Conservation (phyloP, 2,329 filamentous ascomycete species). For the Huntiella savannae region DNA sequence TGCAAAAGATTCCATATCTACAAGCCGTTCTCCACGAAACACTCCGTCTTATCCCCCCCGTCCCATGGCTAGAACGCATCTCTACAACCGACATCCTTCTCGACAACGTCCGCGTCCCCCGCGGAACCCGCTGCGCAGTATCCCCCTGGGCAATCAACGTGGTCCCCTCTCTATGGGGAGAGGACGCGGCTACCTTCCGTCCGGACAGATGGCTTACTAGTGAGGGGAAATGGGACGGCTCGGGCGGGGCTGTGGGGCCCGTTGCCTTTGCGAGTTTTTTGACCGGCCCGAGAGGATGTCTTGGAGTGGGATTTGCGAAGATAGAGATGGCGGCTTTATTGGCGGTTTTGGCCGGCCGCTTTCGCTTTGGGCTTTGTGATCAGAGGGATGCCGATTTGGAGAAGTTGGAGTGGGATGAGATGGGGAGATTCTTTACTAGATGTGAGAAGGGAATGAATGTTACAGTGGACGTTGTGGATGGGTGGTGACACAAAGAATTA, state of each 20-base stretch:
- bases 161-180: constrained; percentile 52
- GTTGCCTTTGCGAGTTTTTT: constrained; percentile 68
- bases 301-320: constrained; percentile 62
- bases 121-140: constrained; percentile 50
- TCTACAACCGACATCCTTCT: constrained; percentile 46
- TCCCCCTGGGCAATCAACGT: constrained; percentile 50
- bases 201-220: constrained; percentile 23
- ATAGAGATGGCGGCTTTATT: constrained; percentile 72
- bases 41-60: constrained; percentile 53
- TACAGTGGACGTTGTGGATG: constrained; percentile 44
- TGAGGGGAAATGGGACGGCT: constrained; percentile 41
- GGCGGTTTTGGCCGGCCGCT: constrained; percentile 57
- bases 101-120: constrained; percentile 44
- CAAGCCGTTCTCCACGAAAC: constrained; percentile 63
- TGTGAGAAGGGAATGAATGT: constrained; percentile 57
- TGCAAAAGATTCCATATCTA: constrained; percentile 62
- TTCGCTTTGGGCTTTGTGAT: constrained; percentile 40
- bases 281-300: constrained; percentile 72
- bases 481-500: constrained; percentile 30
- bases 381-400: constrained; percentile 31
- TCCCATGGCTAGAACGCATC: constrained; percentile 50
- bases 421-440: constrained; percentile 50
- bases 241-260: constrained; percentile 54
- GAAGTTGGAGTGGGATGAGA: constrained; percentile 47
- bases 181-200: constrained; percentile 54